Evolutionary conservation across 2,329 filamentous ascomycete genomes (phyloP).

Genomic region (Cercospora sesami): DNA sequence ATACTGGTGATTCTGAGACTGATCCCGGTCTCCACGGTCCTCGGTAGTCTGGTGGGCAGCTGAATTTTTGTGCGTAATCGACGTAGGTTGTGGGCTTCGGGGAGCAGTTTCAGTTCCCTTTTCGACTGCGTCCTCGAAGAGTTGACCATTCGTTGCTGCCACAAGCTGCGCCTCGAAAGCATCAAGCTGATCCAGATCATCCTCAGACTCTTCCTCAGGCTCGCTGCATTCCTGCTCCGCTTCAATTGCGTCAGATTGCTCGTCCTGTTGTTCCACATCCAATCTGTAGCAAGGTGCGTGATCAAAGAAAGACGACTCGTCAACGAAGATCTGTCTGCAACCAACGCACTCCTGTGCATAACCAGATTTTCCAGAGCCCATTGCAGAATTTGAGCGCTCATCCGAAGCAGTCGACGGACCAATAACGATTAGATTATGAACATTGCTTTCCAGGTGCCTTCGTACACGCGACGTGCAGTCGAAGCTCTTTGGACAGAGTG

Average conservation of each 20-base stretch:
- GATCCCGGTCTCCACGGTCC: not conserved
- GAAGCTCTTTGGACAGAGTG: not conserved
- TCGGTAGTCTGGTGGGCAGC: not conserved
- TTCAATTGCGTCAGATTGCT: not conserved
- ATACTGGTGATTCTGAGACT: not conserved
- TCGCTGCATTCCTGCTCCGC: not conserved
- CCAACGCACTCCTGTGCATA: slow-evolving; percentile 7
- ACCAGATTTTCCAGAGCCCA: not conserved
- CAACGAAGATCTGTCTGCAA: not conserved
- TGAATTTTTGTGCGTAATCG: not conserved
- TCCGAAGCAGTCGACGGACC: not conserved
- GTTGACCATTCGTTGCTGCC: not conserved
- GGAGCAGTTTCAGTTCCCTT: not conserved
- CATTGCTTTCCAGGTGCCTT: not conserved
- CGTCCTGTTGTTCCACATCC: not conserved
- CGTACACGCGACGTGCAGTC: not conserved
- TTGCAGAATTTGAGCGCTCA: not conserved
- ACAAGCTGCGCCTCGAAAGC: slow-evolving; percentile 8
- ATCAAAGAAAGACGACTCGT: not conserved
- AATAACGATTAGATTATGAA: not conserved
- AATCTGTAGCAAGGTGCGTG: slow-evolving; percentile 5
- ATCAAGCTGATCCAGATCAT: not conserved
- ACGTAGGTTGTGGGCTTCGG: not conserved
- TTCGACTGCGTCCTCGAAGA: not conserved
- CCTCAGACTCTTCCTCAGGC: not conserved